Evolutionary conservation across 495 filamentous ascomycete species (phyloP), one percentile per base, ranked within the genome.

Genomic region (Penicillium ucsense): DNA sequence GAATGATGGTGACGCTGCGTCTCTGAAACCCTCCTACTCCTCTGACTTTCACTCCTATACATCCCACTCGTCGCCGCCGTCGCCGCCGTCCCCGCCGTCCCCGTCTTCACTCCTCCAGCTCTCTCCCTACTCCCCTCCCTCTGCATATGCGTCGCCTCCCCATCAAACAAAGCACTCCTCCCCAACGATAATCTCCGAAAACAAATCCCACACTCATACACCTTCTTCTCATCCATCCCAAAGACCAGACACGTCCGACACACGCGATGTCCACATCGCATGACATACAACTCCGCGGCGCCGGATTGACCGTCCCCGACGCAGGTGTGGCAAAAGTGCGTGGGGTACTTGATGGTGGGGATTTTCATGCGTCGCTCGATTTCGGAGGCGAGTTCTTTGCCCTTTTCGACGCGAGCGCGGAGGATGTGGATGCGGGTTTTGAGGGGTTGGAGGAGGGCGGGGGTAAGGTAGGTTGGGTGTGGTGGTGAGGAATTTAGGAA

Each of bases 241-340:
- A 53, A 62, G 3, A 20, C 28, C 33, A 62, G 48, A 60, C 59
- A 62, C 36, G 59, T 62, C 31, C 40, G 33, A 31, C 59, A 62
- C 31, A 62, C 54, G 10, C 57, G 47, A 40, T 62, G 59, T 3
- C 56, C 59, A 33, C 59, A 62, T 28, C 50, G 57, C 0, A 57
- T 60, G 27, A 62, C 20, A 6, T 60, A 28, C 3, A 62, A 49
- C 11, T 60, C 56, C 0, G 39, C n/a, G 3, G 30, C 41, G 4
- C 41, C 49, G 3, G 8, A 32, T 12, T 57, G 47, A 3, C 49
- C 51, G n/a, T 44, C 59, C 33, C 48, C 43, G 3, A 62, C 56
- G 28, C 59, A 62, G 0, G 51, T 60, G 38, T 62, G 57, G 20
- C 59, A 62, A 41, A 62, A 62, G 32, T 62, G 59, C 12, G 59